phyloP scores from a whole-genome alignment of 768 basidiomycete species.

The Kwoniella bestiolae region DNA sequence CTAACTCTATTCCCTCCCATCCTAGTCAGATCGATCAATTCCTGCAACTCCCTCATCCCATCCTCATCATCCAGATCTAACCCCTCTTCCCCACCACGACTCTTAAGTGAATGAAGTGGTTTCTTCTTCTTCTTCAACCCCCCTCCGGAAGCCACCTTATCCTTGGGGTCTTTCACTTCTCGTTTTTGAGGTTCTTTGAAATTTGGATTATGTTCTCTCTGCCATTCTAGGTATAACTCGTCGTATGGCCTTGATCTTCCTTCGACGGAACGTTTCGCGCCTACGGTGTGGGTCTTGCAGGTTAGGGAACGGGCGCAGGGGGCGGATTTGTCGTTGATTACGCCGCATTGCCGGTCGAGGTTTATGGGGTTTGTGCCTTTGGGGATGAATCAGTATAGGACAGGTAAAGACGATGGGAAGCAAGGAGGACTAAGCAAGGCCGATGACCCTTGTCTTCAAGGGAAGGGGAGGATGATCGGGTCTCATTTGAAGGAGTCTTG shows the following conservation, averaged over 20 bases:
- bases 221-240: constrained; percentile 85
- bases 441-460: background rate
- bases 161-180: constrained; percentile 4
- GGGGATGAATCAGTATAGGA: constrained; percentile 1
- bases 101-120: background rate
- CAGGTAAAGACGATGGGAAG: background rate
- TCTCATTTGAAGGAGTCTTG: no score
- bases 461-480: no score
- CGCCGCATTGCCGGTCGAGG: constrained; percentile 90
- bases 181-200: constrained; percentile 44
- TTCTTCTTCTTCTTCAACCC: constrained; percentile 24
- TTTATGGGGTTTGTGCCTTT: constrained; percentile 69
- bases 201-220: constrained; percentile 53
- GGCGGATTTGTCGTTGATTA: constrained; percentile 91
- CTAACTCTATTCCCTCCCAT: constrained; percentile 29
- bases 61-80: constrained; percentile 38
- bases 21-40: constrained; percentile 37
- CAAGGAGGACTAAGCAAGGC: background rate
- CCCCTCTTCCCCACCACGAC: constrained; percentile 19
- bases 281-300: constrained; percentile 98
- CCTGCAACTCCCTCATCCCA: constrained; percentile 39
- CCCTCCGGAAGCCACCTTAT: background rate
- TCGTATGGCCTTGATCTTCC: constrained; percentile 85
- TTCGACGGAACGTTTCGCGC: constrained; percentile 87
- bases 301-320: constrained; percentile 94